Percentiles rank a stretch among this genome's conserved stretches.
Evolutionary conservation across 179 eudicot species (phyloP).

Genomic region (Corrigiola litoralis): DNA sequence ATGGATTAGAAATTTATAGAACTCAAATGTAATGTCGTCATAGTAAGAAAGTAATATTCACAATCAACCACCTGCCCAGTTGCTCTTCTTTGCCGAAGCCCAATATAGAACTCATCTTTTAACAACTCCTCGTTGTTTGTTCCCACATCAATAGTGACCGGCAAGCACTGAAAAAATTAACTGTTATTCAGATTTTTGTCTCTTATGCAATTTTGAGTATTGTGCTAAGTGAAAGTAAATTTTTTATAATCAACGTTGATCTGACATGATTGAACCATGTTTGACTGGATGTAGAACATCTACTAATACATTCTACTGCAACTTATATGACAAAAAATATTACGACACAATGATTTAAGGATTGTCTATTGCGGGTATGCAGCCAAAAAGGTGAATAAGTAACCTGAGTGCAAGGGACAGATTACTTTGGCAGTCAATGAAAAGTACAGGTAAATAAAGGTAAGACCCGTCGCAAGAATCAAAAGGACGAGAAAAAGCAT

Average conservation of each 20-base stretch:
- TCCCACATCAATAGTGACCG: constrained; percentile 91
- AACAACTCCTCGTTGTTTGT: constrained; percentile 77
- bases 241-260: no score
- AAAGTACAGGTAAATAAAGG: no score
- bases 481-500: no score
- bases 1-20: neutral
- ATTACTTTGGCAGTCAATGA: no score
- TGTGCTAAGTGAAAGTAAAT: no score
- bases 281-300: neutral
- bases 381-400: neutral
- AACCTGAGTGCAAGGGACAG: no score
- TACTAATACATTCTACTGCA: neutral
- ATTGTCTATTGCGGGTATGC: no score
- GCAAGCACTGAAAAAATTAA: constrained; percentile 56
- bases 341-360: neutral
- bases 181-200: no score
- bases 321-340: neutral
- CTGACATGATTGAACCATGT: neutral
- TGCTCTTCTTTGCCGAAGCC: constrained; percentile 76
- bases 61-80: constrained; percentile 62
- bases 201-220: no score
- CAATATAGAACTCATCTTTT: constrained; percentile 82
- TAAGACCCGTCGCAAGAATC: no score
- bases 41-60: neutral
- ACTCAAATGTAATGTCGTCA: neutral